Evolutionary conservation across 129 eudicot species (phyloP).

Genomic region (Tagetes erecta): DNA sequence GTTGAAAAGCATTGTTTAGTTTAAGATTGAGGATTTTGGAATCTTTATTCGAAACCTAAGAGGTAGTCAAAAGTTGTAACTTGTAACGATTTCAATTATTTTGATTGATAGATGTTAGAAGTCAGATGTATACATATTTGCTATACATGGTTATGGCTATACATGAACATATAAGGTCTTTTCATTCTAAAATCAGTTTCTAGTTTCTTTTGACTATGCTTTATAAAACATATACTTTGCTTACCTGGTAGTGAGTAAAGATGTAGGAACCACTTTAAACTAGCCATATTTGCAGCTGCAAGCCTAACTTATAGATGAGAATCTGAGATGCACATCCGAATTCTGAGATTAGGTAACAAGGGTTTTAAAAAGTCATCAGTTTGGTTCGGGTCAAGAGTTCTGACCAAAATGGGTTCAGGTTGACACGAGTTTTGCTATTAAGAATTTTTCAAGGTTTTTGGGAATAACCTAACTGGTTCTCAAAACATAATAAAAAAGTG

Average conservation of each 20-base stretch:
- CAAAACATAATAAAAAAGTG: too few species aligned
- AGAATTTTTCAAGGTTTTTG: neutral
- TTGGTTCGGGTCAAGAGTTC: neutral
- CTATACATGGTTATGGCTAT: constrained; percentile 16
- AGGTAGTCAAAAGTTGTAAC: neutral
- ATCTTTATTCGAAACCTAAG: neutral
- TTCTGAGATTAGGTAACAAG: neutral
- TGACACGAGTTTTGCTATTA: neutral
- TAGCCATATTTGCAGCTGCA: neutral
- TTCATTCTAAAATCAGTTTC: neutral
- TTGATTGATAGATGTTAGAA: neutral
- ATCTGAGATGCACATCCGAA: neutral
- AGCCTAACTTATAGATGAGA: neutral
- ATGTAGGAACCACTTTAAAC: neutral
- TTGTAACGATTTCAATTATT: neutral
- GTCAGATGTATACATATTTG: neutral
- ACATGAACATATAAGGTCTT: neutral
- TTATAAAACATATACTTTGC: neutral
- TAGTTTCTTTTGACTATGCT: neutral
- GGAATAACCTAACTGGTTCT: too few species aligned
- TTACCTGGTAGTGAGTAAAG: neutral
- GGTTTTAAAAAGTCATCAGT: neutral
- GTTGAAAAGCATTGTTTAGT: neutral
- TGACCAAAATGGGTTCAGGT: neutral
- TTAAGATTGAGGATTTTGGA: neutral